These are phyloP conservation scores for Acorus gramineus DNA, from an alignment of 106 monocot genomes.

Conservation along the genomic window DNA sequence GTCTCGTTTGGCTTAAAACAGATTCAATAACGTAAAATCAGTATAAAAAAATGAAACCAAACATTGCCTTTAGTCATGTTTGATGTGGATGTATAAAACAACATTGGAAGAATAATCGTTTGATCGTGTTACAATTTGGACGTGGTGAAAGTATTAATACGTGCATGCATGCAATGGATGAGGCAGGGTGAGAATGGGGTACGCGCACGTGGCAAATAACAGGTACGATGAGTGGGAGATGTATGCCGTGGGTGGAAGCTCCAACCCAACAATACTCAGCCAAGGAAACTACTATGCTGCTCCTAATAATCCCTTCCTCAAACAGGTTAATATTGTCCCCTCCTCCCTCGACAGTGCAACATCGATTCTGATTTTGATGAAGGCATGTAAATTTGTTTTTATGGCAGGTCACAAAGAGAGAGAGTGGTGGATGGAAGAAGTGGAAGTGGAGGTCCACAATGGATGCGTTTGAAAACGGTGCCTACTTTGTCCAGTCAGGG, in stretches of 20 bases:
- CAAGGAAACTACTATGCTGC: slow-evolving; percentile 45
- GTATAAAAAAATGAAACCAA: too few relatives aligned
- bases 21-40: too few relatives aligned
- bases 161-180: too few relatives aligned
- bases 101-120: too few relatives aligned
- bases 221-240: slow-evolving; percentile 40
- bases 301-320: slow-evolving; percentile 7
- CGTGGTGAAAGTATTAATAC: too few relatives aligned
- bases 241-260: slow-evolving; percentile 51
- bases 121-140: too few relatives aligned
- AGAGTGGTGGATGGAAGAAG: slow-evolving; percentile 24
- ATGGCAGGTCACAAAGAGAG: slow-evolving; percentile 44
- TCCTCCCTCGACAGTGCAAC: background rate
- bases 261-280: slow-evolving; percentile 49
- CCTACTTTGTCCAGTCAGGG: slow-evolving; percentile 52
- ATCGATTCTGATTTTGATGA: background rate
- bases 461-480: slow-evolving; percentile 36
- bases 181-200: slow-evolving; percentile 38
- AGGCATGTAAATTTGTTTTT: background rate
- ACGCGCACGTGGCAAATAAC: slow-evolving; percentile 51
- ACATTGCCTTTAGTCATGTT: too few relatives aligned
- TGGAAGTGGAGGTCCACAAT: slow-evolving; percentile 56
- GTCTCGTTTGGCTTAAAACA: too few relatives aligned
- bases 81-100: too few relatives aligned
- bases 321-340: slow-evolving; percentile 13